Evolutionary conservation across 1,284 basidiomycete species (phyloP).

Genomic region (Rhodotorula sp.): DNA sequence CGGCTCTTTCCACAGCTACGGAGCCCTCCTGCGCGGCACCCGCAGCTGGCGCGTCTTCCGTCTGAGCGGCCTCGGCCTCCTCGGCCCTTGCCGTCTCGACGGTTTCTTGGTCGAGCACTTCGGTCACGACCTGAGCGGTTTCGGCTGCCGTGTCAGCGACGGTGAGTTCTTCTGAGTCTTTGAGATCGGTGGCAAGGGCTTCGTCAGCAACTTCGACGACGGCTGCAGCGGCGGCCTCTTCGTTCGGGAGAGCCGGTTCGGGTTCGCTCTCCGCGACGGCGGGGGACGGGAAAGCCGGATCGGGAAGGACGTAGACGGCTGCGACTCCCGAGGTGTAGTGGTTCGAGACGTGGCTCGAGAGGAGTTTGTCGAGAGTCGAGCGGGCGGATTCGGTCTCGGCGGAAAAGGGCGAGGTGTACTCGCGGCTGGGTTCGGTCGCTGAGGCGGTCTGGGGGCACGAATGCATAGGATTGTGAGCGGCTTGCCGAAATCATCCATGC

Average conservation of each 20-base stretch:
- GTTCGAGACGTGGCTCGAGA: conserved; percentile 67
- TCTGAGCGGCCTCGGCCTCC: conserved; percentile 5
- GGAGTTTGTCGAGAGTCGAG: conserved; percentile 64
- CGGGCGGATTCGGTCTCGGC: conserved; percentile 69
- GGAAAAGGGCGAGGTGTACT: conserved; percentile 51
- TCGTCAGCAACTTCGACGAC: conserved; percentile 43
- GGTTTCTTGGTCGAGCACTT: background rate
- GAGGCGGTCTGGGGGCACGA: conserved; percentile 63
- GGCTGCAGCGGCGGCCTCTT: conserved; percentile 15
- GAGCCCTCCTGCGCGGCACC: no score
- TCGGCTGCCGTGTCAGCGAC: conserved; percentile 9
- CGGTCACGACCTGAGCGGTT: conserved; percentile 22
- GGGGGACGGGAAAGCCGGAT: conserved; percentile 18
- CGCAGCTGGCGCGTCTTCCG: background rate
- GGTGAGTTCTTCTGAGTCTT: background rate
- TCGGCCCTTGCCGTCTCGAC: conserved; percentile 22
- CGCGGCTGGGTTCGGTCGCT: conserved; percentile 56
- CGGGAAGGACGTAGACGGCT: conserved; percentile 59
- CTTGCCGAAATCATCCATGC: background rate
- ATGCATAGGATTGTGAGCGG: background rate
- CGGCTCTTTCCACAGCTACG: no score
- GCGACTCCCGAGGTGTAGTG: conserved; percentile 74
- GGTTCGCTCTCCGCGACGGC: background rate
- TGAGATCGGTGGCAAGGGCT: conserved; percentile 36
- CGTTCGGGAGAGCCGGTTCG: background rate